Conservation (phyloP, 1,284 basidiomycete species). For the Ustilago cynodontis region DNA sequence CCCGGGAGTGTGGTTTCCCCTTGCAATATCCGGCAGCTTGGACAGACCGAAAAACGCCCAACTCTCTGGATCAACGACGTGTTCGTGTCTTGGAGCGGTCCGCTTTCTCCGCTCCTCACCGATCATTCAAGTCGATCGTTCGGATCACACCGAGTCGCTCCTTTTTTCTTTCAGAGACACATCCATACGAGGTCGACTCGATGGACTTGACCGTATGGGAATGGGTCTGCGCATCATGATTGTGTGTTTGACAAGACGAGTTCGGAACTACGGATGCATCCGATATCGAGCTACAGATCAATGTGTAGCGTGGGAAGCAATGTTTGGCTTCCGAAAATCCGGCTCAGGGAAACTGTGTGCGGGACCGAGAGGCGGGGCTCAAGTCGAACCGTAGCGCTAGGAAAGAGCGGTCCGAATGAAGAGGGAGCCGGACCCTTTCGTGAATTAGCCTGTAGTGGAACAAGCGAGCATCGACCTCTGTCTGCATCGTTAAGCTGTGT, state of each 20-base stretch:
- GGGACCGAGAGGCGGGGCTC: no score
- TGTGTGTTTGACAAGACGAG: neutral
- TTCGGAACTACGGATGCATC: neutral
- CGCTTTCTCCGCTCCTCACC: slow-evolving; percentile 2
- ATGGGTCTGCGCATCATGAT: neutral
- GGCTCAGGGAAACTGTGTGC: neutral
- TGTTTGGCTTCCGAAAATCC: no score
- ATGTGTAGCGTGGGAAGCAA: no score
- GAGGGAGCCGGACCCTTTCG: no score
- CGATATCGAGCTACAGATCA: no score
- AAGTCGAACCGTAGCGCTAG: no score
- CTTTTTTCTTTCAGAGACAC: neutral
- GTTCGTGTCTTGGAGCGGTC: neutral
- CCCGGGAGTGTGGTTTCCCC: neutral
- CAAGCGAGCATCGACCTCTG: neutral
- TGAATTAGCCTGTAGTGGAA: no score
- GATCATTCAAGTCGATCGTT: neutral
- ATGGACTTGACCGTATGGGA: neutral
- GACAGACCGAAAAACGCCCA: neutral
- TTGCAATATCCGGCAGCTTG: neutral
- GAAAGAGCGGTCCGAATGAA: no score
- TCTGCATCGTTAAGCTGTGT: no score
- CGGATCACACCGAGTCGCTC: neutral
- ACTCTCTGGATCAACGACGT: neutral
- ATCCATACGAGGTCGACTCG: neutral